Evolutionary conservation across 2,329 filamentous ascomycete genomes (phyloP), one percentile per base, ranked within the genome.

Genomic region (Xylogone sp.): DNA sequence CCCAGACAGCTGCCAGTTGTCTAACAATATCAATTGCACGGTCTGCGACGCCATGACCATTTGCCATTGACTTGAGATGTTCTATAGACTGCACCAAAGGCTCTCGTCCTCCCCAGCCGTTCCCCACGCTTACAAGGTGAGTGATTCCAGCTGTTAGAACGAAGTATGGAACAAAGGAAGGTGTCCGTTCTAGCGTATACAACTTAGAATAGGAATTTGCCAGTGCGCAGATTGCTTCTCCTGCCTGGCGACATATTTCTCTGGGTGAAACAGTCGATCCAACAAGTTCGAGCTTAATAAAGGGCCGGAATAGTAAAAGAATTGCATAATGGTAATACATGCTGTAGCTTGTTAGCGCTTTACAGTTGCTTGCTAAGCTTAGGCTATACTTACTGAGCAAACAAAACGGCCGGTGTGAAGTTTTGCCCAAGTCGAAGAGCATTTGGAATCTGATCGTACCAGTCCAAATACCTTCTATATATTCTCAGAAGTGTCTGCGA

Each of bases 241-340:
- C 58, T 50, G 63, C 42, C 56, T 69, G 58, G 22, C 43, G 50
- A 45, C 60, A 63, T 2, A 65, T 55, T 19, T 60, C 54, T 2
- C 55, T 54, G 2, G 63, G 61, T 6, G 53, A 53, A 24, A 54
- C 52, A 5, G 53, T 45, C 13, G 50, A 48, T 43, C 59, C 53
- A 3, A 61, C 53, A 21, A 62, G 58, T 4, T 51, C 47, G 3
- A 60, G 51, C 18, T 52, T 53, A 8, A 63, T 46, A 39, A 90
- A 74, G 0, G 87, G 87, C 6, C 87, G 78, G 64, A 90, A 90
- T 1, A 90, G 75, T 21, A 88, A 77, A 0, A 86, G 67, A 12
- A 84, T 82, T 39, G 81, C 78, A 54, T 84, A 84, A 60, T 87
- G 78, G 62, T 87, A 86, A 55, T 86, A 82, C 79, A 87, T 83